Percentiles rank a stretch among this genome's conserved stretches.
phyloP scores from a whole-genome alignment of 495 filamentous ascomycete species.

The Trypethelium eluteriae region DNA sequence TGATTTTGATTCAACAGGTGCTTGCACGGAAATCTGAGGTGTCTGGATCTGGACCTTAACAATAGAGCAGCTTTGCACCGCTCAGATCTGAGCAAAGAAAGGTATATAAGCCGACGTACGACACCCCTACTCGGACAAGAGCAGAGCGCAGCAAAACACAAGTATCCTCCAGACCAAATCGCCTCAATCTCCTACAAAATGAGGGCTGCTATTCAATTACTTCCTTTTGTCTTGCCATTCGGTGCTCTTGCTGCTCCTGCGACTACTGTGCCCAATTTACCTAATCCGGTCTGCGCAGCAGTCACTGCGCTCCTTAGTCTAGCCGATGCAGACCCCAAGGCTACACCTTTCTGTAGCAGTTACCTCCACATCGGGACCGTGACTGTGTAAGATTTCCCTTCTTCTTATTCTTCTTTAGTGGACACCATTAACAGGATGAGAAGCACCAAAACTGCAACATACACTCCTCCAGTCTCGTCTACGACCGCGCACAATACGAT shows the following conservation, averaged over 20 bases:
- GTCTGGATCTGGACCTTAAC: background rate
- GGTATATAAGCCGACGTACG: background rate
- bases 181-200: background rate
- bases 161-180: background rate
- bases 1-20: background rate
- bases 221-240: background rate
- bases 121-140: background rate
- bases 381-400: background rate
- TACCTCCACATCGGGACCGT: background rate
- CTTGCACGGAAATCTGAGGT: background rate
- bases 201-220: background rate
- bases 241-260: background rate
- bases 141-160: background rate
- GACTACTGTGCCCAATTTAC: background rate
- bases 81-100: background rate
- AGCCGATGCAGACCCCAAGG: background rate
- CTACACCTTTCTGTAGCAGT: slow-evolving; percentile 7
- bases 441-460: slow-evolving; percentile 2
- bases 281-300: background rate
- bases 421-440: background rate
- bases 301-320: background rate
- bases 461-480: slow-evolving; percentile 1
- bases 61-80: background rate
- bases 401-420: background rate
- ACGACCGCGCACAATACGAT: background rate